Percentiles rank a stretch among this genome's conserved stretches.
Conservation (phyloP, 1,284 basidiomycete genomes). For the Cystobasidiaceae sp. region DNA sequence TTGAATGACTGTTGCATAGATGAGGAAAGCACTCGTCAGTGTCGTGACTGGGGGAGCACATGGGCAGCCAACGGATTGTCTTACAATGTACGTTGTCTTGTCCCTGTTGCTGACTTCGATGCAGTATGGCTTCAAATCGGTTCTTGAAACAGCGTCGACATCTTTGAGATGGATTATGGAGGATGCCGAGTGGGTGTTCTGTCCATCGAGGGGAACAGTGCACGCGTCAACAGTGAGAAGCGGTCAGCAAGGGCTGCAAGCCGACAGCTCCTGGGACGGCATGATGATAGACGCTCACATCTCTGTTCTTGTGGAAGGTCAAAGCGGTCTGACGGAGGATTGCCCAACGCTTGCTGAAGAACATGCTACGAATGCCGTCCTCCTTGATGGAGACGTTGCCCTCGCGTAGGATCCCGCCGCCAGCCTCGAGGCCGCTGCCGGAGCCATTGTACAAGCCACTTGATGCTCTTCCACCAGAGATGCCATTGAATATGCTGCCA, state of each 20-base stretch:
- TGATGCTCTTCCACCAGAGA: not conserved
- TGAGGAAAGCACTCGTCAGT: constrained; percentile 31
- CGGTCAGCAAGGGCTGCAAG: not conserved
- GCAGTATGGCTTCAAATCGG: constrained; percentile 88
- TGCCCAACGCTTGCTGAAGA: constrained; percentile 89
- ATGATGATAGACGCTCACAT: not conserved
- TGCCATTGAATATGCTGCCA: not conserved
- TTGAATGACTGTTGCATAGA: constrained; percentile 64
- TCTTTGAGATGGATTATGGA: constrained; percentile 66
- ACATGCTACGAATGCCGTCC: constrained; percentile 80
- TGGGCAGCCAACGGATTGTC: constrained; percentile 40
- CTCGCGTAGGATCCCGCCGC: constrained; percentile 50
- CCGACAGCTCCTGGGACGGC: not conserved
- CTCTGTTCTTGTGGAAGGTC: constrained; percentile 87
- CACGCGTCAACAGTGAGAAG: not conserved
- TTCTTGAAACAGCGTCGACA: constrained; percentile 80
- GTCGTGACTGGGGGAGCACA: constrained; percentile 45
- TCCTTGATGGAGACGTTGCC: constrained; percentile 79
- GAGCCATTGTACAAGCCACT: too few species aligned
- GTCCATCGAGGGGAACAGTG: constrained; percentile 13
- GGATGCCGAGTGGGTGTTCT: constrained; percentile 61
- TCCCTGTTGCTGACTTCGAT: constrained; percentile 78
- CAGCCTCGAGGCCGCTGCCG: not conserved
- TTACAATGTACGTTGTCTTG: constrained; percentile 52
- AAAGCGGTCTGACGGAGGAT: constrained; percentile 75